These are phyloP conservation scores for Daucus carota DNA, from an alignment of 129 eudicot genomes.

Conservation along the genomic window DH1_v3.0 NC_030387.2:33603001-33603500, in stretches of 20 bases:
- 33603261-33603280: background rate
- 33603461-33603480: background rate
- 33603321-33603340: background rate
- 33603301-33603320: background rate
- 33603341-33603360: background rate
- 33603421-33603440: background rate
- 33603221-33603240: background rate
- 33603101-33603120: background rate
- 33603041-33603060: background rate
- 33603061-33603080: background rate
- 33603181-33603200: background rate
- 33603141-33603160: background rate
- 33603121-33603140: background rate
- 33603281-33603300: background rate
- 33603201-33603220: background rate
- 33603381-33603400: background rate
- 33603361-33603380: background rate
- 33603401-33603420: background rate
- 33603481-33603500: no score
- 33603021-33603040: background rate
- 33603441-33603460: background rate
- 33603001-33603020: background rate
- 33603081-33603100: background rate
- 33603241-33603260: background rate
- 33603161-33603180: background rate